Percentiles rank a stretch among this genome's conserved stretches.
Evolutionary conservation across 768 basidiomycete genomes (phyloP).

Genomic region (Tylopilus cervinicoccineus): DNA sequence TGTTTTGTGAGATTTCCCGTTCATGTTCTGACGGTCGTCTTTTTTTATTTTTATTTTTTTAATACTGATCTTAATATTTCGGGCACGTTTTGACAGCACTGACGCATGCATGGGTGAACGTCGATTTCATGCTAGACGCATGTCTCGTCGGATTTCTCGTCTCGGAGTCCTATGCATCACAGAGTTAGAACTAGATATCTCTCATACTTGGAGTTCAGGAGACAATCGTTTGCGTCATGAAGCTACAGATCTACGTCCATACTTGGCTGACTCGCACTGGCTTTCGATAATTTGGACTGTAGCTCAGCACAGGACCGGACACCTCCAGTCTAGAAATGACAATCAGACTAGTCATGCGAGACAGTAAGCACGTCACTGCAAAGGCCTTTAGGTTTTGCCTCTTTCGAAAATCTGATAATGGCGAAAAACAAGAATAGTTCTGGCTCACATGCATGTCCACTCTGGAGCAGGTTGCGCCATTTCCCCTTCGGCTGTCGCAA

Average conservation of each 20-base stretch:
- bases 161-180: constrained; percentile 52
- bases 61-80: neutral
- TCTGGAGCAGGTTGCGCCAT: constrained; percentile 19
- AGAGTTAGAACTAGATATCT: constrained; percentile 4
- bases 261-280: neutral
- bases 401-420: constrained; percentile 3
- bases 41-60: neutral
- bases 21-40: no score
- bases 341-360: neutral
- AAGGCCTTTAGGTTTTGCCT: neutral
- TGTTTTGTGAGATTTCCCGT: constrained; percentile 69
- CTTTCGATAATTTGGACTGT: neutral
- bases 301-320: neutral
- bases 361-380: neutral
- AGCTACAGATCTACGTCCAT: neutral
- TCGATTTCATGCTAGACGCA: constrained; percentile 92
- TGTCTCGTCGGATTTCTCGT: constrained; percentile 92
- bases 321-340: no score
- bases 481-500: constrained; percentile 9
- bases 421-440: constrained; percentile 11
- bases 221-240: constrained; percentile 19
- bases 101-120: constrained; percentile 96
- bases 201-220: neutral
- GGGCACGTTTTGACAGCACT: constrained; percentile 66
- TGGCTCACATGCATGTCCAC: constrained; percentile 14